Base-by-base conservation (phyloP, 352 stramenopile genomes). In the Phytophthora crassamura region DNA sequence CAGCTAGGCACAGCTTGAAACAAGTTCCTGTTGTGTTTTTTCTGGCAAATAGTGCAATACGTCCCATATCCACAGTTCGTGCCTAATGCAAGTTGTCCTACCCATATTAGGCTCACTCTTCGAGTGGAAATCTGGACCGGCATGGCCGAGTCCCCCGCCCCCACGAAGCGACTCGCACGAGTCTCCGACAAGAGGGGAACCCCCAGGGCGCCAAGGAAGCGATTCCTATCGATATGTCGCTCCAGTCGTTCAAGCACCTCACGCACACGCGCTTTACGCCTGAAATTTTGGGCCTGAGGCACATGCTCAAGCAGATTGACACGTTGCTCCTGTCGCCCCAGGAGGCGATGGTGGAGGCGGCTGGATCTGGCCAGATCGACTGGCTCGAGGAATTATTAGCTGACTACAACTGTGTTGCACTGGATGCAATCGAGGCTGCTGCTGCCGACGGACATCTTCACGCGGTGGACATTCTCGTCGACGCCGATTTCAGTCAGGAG, bases 271-370 rank as follows among this genome's bases (percentile, higher is more conserved):
- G 20, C n/a, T 47, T 58, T 46, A 35, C 49, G 10, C 35, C 46
- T 6, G 18, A 36, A n/a, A 32, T 58, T 5, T 3, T 20, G 28
- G 49, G 18, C 4, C 14, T 51, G 52, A 9, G 6, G 5, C 52
- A 60, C 32, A 5, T 43, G 40, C 35, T 60, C 5, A 36, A 58
- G 49, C 35, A 46, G 7, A 47, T 58, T 14, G 36, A 58, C 22
- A 36, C 32, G 49, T 18, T 58, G 35, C 14, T 58, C 20, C 46
- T 58, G 49, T 28, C 35, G n/a, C 35, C 20, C n/a, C 14, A n/a
- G 28, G 49, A 58, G 30, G 49, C 49, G 12, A 18, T 58, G 14
- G 14, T 46, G 9, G 47, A 58, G 47, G 49, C 49, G 12, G 49
- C 38, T n/a, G 20, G n/a, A 33, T n/a, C 49, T 5, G 39, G 39